Percentiles rank a stretch among this genome's conserved stretches.
Conservation (phyloP, 352 stramenopile species). For the Globisporangium alternatum region DNA sequence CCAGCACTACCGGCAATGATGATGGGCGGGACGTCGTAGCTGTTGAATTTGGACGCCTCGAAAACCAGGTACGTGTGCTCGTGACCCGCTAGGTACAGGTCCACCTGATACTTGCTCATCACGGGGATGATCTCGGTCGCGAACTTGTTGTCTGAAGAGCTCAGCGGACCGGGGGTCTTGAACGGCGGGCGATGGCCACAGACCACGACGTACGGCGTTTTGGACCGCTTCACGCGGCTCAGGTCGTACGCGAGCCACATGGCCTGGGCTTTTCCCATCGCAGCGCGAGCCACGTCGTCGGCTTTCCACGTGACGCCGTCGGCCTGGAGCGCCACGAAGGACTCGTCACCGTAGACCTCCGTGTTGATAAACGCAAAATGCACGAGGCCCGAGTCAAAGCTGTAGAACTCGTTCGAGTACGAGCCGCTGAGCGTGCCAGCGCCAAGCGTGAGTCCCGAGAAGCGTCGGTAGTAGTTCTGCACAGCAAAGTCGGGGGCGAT, state of each 20-base stretch:
- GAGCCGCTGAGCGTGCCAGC: slow-evolving; percentile 56
- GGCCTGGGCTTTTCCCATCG: slow-evolving; percentile 30
- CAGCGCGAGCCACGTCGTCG: slow-evolving; percentile 37
- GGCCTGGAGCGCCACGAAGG: slow-evolving; percentile 37
- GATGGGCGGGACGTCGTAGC: slow-evolving; percentile 57
- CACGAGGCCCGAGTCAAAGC: slow-evolving; percentile 56
- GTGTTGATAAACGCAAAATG: slow-evolving; percentile 83
- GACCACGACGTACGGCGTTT: slow-evolving; percentile 73
- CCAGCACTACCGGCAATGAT: slow-evolving; percentile 70
- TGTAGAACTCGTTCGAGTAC: slow-evolving; percentile 73
- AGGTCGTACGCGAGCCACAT: slow-evolving; percentile 73
- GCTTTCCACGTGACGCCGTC: slow-evolving; percentile 52
- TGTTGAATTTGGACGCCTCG: slow-evolving; percentile 44
- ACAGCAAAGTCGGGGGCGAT: slow-evolving; percentile 46
- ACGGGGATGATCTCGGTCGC: slow-evolving; percentile 62
- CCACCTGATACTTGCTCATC: slow-evolving; percentile 70
- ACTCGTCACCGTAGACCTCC: slow-evolving; percentile 70
- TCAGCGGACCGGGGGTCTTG: slow-evolving; percentile 54
- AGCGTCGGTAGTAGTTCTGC: slow-evolving; percentile 74
- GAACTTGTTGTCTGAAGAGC: slow-evolving; percentile 46
- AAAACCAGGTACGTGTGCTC: slow-evolving; percentile 75
- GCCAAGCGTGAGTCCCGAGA: slow-evolving; percentile 50
- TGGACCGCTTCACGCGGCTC: slow-evolving; percentile 49
- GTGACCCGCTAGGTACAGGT: slow-evolving; percentile 67
- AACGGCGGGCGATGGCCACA: slow-evolving; percentile 69